Base-by-base conservation (phyloP, 2,329 filamentous ascomycete genomes). In the Pseudopyricularia cyperi region DNA sequence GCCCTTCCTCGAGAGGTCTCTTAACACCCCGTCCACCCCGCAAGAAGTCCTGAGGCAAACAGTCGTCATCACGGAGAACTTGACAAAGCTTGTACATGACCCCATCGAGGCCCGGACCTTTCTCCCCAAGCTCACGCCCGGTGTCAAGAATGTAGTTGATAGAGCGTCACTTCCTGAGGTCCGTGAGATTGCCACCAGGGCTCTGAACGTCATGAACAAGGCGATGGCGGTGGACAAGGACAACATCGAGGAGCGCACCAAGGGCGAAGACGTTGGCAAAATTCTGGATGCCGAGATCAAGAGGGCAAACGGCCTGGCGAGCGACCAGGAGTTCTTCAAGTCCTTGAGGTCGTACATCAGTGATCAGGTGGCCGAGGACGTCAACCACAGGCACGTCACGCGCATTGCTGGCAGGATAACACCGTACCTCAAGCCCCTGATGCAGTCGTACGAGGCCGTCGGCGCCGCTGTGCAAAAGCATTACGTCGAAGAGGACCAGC, bases 21-120 rank as follows among this genome's bases (percentile, higher is more conserved):
- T 98, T 55, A 96, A 96, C 74, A 91, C 84, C 55, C 93, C 91
- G 8, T 80, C 80, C 15, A 98, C 93, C 4, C 78, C 87, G 3
- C 93, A 98, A 67, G 93, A 98, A 71, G 90, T 97, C 22, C 76
- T 96, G 52, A 85, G 93, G 55, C 91, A 96, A 71, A 95, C 93
- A 3, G 89, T 95, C 30, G 89, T 98, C 52, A 94, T 98, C 50
- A 87, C 93, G 19, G 93, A 98, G 72, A 98, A 98, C 71, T 74
- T 98, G 72, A 98, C 93, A 55, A 97, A 95, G 74, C 82, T 98
- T 32, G 93, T 98, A 28, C 93, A 98, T 68, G 90, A 84, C 66
- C 93, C 93, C 14, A 82, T 95, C 55, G 93, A 98, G 73, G 93
- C 93, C 33, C 80, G 93, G 58, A 88, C 88, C 52, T 98, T 98